These are phyloP conservation scores for Oehlia diaphana DNA, from an alignment of 192 early-diverging fungal species.

Conservation along the genomic window DNA sequence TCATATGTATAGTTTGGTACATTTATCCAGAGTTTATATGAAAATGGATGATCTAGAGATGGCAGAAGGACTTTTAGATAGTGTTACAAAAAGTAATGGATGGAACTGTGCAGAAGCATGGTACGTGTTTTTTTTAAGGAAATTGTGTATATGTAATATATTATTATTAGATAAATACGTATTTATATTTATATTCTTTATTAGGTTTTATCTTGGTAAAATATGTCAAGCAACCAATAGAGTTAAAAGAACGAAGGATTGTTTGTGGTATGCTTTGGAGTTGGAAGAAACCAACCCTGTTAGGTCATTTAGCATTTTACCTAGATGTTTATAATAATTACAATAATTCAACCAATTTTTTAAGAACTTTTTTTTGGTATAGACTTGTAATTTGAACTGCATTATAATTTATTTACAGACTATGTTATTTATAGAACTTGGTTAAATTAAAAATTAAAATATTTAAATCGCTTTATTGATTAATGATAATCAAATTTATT, in stretches of 20 bases:
- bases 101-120: conserved; percentile 68
- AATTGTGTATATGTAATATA: not conserved
- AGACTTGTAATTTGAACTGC: too few relatives aligned
- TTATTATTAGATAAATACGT: too few relatives aligned
- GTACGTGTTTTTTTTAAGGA: conserved; percentile 29
- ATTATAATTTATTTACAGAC: too few relatives aligned
- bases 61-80: conserved; percentile 55
- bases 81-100: conserved; percentile 49
- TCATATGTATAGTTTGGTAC: conserved; percentile 44
- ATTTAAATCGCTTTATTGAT: too few relatives aligned
- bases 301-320: conserved; percentile 47
- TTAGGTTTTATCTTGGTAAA: conserved; percentile 51
- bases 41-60: conserved; percentile 45
- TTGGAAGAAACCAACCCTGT: conserved; percentile 55
- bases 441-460: too few relatives aligned
- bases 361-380: not conserved
- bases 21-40: conserved; percentile 49
- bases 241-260: conserved; percentile 51
- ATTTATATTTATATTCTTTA: not conserved
- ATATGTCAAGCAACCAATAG: conserved; percentile 46
- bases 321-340: conserved; percentile 37
- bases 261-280: conserved; percentile 61
- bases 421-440: too few relatives aligned
- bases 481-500: too few relatives aligned
- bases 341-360: not conserved